Base-by-base conservation (phyloP, 1,139 yeast species). In the Yamadazyma blattariae region DNA sequence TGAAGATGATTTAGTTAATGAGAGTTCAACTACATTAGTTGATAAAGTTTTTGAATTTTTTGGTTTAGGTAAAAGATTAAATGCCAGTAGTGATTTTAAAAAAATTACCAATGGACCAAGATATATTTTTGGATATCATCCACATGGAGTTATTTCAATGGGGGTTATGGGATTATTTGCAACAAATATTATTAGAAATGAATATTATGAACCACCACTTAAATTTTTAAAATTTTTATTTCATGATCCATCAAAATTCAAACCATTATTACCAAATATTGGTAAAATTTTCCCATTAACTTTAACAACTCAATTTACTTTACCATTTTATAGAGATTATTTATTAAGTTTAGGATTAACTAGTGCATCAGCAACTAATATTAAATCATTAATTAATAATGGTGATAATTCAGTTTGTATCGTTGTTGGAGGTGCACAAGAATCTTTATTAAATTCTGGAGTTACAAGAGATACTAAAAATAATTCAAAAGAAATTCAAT, bases 401-500 rank as follows among this genome's bases (percentile, higher is more conserved):
- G 82, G 85, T 27, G 80, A 82, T 43, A 76, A 73, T 45, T 86
- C 96, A 3, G 83, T 90, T 11, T 85, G 94, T 42, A 80, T 92
- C 39, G 97, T 92, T 2, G 81, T 92, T 26, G 98, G 98, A 5
- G 98, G 98, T 0, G 97, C 97, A 1, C 86, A 88, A 42, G 98
- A 92, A 50, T 80, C 95, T 2, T 64, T 92, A 32, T 59, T 87
- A 25, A 70, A 70, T 42, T 59, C 63, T 26, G 64, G 66, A 47
- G 72, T 70, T 11, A 57, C 64, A 2, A 48, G 53, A 9, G 50
- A 55, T 31, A 70, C 73, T 38, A 85, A 85, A 0, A 75, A 77
- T 1, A 15, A 26, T 11, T 37, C 24, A 16, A 38, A 38, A 29
- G 46, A 46, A 33, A 45, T 43, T 30, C 45, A 40, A 36, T 62